Conservation (phyloP, 108 stramenopile species). For the Discostella pseudostelligera region DNA sequence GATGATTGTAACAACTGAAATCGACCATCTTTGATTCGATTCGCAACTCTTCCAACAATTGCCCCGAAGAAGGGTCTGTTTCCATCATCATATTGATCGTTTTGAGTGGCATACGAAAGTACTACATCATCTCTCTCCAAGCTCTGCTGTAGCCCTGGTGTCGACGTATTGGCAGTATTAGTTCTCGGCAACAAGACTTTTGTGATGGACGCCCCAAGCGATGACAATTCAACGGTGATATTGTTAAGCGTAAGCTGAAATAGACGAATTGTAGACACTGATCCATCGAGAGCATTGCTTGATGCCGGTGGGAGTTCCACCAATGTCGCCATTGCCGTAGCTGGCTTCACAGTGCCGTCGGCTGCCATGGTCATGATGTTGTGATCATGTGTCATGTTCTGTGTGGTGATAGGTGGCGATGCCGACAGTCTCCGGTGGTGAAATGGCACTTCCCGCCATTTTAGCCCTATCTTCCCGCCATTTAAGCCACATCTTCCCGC, state of each 20-base stretch:
- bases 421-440: no score
- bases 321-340: not conserved
- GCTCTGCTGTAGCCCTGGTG: not conserved
- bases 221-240: constrained; percentile 49
- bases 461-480: no score
- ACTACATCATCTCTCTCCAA: constrained; percentile 57
- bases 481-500: no score
- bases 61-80: constrained; percentile 69
- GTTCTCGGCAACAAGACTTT: constrained; percentile 47
- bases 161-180: not conserved
- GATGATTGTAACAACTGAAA: constrained; percentile 49
- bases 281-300: not conserved
- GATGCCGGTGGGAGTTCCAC: constrained; percentile 14
- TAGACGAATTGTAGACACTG: constrained; percentile 4
- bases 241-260: constrained; percentile 35
- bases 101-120: constrained; percentile 56
- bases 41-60: constrained; percentile 84
- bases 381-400: no score
- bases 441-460: no score
- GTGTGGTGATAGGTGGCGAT: no score
- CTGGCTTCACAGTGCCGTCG: no score
- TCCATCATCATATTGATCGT: constrained; percentile 34
- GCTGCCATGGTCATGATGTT: no score
- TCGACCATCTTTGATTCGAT: constrained; percentile 71
- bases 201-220: constrained; percentile 55